Conservation (phyloP, 306 rosid genomes). For the Cucurbita maxima region DNA sequence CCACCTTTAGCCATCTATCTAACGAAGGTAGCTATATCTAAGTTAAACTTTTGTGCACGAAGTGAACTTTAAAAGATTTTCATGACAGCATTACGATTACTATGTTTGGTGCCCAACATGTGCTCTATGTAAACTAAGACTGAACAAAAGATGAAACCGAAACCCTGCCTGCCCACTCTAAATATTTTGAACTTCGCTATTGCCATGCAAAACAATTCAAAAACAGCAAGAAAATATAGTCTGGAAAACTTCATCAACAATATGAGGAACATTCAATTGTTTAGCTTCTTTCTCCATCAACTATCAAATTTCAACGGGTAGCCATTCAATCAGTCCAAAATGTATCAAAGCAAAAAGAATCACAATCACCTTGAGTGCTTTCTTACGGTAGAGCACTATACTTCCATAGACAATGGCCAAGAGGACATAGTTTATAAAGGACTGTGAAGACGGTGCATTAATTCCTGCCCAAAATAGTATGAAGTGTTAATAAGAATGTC, state of each 20-base stretch:
- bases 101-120: not conserved
- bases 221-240: not conserved
- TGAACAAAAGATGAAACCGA: too few relatives aligned
- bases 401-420: conserved; percentile 62
- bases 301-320: not conserved
- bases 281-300: not conserved
- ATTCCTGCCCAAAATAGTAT: conserved; percentile 29
- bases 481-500: not conserved
- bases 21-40: not conserved
- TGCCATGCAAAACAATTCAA: not conserved
- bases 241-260: not conserved
- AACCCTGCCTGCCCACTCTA: too few relatives aligned
- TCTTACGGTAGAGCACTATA: conserved; percentile 33
- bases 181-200: not conserved
- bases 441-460: conserved; percentile 80
- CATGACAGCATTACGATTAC: not conserved
- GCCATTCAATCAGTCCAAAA: too few relatives aligned
- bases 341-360: not conserved
- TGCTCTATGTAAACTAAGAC: too few relatives aligned
- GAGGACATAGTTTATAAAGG: conserved; percentile 69
- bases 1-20: not conserved
- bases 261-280: not conserved
- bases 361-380: conserved; percentile 72
- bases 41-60: not conserved
- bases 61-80: not conserved